A percentile compares a stretch with the other conserved stretches of the same genome.
Evolutionary conservation across 805 yeast genomes (phyloP).

Genomic region (Candida sanyiensis): DNA sequence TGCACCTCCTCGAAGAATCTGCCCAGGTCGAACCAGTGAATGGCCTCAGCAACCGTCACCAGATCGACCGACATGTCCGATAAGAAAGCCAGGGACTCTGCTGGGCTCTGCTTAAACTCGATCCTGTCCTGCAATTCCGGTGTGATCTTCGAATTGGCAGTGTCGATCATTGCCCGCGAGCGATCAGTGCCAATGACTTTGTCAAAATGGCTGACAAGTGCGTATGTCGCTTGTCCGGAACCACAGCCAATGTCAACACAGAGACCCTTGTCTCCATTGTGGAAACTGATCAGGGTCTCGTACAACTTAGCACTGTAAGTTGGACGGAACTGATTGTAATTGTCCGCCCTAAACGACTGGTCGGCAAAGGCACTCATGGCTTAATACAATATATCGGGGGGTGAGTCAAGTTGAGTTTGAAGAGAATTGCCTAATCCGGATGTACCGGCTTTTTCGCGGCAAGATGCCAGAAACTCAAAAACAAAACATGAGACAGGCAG

Average conservation of each 20-base stretch:
- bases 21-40: constrained; percentile 75
- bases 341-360: constrained; percentile 41
- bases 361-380: constrained; percentile 62
- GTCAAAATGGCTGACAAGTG: constrained; percentile 39
- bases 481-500: neutral
- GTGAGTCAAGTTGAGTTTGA: no score
- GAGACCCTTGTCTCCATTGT: constrained; percentile 31
- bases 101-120: constrained; percentile 21
- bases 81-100: constrained; percentile 23
- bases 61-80: constrained; percentile 47
- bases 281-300: constrained; percentile 36
- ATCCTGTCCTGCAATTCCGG: constrained; percentile 13
- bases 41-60: constrained; percentile 76
- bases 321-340: constrained; percentile 60
- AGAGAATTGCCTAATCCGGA: no score
- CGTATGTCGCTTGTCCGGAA: constrained; percentile 66
- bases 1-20: constrained; percentile 45
- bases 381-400: neutral
- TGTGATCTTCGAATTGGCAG: constrained; percentile 32
- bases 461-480: no score
- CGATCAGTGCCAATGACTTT: constrained; percentile 58
- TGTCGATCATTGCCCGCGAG: constrained; percentile 49
- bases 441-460: no score
- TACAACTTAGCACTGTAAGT: constrained; percentile 52
- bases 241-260: constrained; percentile 78